Base-by-base conservation (phyloP, 2,329 filamentous ascomycete genomes). In the Sarocladiaceae sp. region DNA sequence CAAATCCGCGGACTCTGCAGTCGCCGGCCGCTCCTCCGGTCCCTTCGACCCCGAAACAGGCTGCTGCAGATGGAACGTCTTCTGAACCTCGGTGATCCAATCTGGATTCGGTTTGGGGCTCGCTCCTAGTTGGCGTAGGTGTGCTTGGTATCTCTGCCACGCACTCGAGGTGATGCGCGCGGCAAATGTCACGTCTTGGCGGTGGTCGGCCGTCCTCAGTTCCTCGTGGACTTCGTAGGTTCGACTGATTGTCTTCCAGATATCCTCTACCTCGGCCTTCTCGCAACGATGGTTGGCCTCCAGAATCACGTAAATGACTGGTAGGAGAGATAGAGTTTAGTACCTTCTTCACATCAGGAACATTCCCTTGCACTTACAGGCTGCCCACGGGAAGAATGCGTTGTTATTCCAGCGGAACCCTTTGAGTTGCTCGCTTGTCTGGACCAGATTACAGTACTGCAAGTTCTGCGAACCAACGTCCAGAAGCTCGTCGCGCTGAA, bases 231-330 rank as follows among this genome's bases (percentile, higher is more conserved):
- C 26, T 18, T 31, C 20, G 27, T 43, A 43, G 15, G 41, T 43
- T 6, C 21, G 13, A 12, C 31, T 9, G 15, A 43, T 43, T 15
- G 24, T 15, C 4, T 3, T 11, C 41, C 41, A 43, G 26, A 43
- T 29, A 9, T 32, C 19, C n/a, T 20, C 6, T 5, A 43, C 26
- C 10, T 15, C 27, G 7, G 18, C 41, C 18, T 43, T 16, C 11
- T 43, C 29, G 6, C 9, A 43, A 3, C 41, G 41, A n/a, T 43
- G 29, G n/a, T 33, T 23, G 18, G 41, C 26, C 19, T 43, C 41
- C 7, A 43, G 41, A 23, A 43, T 32, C n/a, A 43, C 19, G 23
- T 43, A 43, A 3, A 43, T 19, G 19, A 43, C 41, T 43, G 41
- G 9, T 15, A 19, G 21, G 6, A 19, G 6, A 6, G 13, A 19